A percentile compares a stretch with the other conserved stretches of the same genome.
Conservation (phyloP, 805 yeast species). For the Candida succiphila region DNA sequence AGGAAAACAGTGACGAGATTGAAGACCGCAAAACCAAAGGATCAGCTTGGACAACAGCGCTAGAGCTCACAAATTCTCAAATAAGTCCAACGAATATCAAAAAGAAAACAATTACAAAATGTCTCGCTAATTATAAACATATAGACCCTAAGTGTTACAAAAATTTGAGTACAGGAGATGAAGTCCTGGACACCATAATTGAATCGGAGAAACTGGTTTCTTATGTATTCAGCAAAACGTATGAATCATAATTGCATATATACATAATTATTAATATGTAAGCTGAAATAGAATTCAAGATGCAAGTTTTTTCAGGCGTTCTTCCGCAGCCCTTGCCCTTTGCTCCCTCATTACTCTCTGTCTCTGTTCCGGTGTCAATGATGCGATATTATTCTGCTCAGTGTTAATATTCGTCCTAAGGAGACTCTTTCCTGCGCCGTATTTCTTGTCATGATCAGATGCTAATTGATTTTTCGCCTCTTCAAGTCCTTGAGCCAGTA, state of each 20-base stretch:
- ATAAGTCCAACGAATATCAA: slow-evolving; percentile 17
- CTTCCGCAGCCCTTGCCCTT: slow-evolving; percentile 95
- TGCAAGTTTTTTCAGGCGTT: slow-evolving; percentile 40
- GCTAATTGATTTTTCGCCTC: slow-evolving; percentile 29
- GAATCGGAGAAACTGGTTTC: slow-evolving; percentile 18
- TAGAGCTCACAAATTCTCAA: slow-evolving; percentile 27
- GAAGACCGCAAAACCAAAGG: not conserved
- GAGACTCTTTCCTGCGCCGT: slow-evolving; percentile 27
- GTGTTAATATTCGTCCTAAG: slow-evolving; percentile 15
- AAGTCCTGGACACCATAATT: slow-evolving; percentile 21
- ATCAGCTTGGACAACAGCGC: slow-evolving; percentile 47
- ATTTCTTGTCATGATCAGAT: slow-evolving; percentile 14
- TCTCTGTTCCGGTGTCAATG: slow-evolving; percentile 66
- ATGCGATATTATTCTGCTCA: slow-evolving; percentile 37
- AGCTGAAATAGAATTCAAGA: not conserved
- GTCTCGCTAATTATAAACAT: slow-evolving; percentile 56
- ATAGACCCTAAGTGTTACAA: too few species aligned
- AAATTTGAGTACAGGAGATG: slow-evolving; percentile 18
- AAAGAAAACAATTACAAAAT: slow-evolving; percentile 39
- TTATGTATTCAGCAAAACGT: slow-evolving; percentile 28
- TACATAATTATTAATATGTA: not conserved
- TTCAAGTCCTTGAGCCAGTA: slow-evolving; percentile 35
- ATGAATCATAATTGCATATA: not conserved
- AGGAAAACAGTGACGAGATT: not conserved
- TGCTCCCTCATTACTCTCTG: slow-evolving; percentile 83